These are phyloP conservation scores for Vitis vinifera DNA, from an alignment of 164 flowering plant species.

Conservation along the genomic window DNA sequence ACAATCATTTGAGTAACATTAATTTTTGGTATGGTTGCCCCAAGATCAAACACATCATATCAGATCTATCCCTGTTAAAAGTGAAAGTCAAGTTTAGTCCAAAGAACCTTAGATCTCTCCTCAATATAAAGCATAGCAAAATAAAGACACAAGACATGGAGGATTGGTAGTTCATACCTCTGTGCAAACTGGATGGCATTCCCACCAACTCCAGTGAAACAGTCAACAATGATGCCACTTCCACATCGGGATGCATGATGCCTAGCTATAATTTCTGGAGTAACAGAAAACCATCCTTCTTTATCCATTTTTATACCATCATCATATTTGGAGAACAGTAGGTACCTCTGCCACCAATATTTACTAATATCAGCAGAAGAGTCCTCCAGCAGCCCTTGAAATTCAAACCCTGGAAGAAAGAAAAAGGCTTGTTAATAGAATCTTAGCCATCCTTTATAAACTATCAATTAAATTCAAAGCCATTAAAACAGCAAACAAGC, in stretches of 20 bases:
- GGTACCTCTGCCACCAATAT: conserved; percentile 84
- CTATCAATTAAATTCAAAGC: background rate
- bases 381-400: conserved; percentile 32
- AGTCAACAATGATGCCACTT: conserved; percentile 59
- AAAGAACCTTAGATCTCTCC: background rate
- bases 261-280: conserved; percentile 78
- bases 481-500: background rate
- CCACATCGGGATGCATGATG: conserved; percentile 90
- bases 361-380: conserved; percentile 41
- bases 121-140: conserved; percentile 1
- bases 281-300: conserved; percentile 99
- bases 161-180: conserved; percentile 33
- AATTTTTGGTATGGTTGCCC: too few relatives aligned
- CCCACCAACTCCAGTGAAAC: conserved; percentile 95
- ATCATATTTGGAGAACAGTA: conserved; percentile 76
- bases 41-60: too few relatives aligned
- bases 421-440: background rate
- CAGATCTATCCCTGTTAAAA: background rate
- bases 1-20: too few relatives aligned
- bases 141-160: background rate
- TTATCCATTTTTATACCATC: conserved; percentile 87
- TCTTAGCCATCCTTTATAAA: background rate
- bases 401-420: conserved; percentile 24
- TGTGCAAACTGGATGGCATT: conserved; percentile 92
- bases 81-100: background rate